A percentile compares a stretch with the other conserved stretches of the same genome.
phyloP scores from a whole-genome alignment of 2,329 filamentous ascomycete species.

The Malbranchea zuffiana region DNA sequence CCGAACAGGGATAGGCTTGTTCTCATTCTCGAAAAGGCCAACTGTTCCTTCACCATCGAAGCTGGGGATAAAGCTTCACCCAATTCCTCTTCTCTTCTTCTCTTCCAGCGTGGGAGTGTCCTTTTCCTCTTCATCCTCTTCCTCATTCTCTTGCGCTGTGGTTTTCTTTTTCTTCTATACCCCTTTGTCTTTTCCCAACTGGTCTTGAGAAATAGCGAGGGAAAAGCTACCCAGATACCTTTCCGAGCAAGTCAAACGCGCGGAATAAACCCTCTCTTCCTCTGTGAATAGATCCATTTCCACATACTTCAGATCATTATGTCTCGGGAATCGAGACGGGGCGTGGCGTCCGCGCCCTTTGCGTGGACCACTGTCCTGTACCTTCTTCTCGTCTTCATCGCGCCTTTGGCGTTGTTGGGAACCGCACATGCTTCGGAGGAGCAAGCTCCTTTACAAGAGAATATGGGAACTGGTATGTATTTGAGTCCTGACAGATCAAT shows the following conservation, averaged over 20 bases:
- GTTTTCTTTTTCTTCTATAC: conserved; percentile 9
- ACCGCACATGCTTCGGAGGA: conserved; percentile 61
- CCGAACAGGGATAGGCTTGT: conserved; percentile 9
- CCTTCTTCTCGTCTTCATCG: conserved; percentile 75
- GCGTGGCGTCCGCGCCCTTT: conserved; percentile 59
- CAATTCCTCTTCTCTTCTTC: conserved; percentile 4
- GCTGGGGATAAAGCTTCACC: conserved; percentile 20
- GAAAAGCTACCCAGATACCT: not conserved
- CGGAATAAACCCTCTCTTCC: no score
- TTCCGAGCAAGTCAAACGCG: no score
- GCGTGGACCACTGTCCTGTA: conserved; percentile 86
- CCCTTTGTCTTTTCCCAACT: conserved; percentile 5
- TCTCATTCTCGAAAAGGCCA: conserved; percentile 32
- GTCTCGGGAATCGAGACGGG: conserved; percentile 46
- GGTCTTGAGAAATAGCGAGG: not conserved
- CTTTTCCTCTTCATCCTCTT: conserved; percentile 10
- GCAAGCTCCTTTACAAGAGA: conserved; percentile 54
- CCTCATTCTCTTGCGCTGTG: conserved; percentile 18
- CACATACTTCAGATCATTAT: conserved; percentile 35
- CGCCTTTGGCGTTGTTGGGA: conserved; percentile 74
- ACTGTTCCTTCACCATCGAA: conserved; percentile 21
- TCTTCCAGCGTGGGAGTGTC: conserved; percentile 8
- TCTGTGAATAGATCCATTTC: not conserved
- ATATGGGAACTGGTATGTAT: conserved; percentile 59
- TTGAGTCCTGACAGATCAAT: not conserved